Conservation (phyloP, 805 yeast genomes). For the Candida nemodendra region DNA sequence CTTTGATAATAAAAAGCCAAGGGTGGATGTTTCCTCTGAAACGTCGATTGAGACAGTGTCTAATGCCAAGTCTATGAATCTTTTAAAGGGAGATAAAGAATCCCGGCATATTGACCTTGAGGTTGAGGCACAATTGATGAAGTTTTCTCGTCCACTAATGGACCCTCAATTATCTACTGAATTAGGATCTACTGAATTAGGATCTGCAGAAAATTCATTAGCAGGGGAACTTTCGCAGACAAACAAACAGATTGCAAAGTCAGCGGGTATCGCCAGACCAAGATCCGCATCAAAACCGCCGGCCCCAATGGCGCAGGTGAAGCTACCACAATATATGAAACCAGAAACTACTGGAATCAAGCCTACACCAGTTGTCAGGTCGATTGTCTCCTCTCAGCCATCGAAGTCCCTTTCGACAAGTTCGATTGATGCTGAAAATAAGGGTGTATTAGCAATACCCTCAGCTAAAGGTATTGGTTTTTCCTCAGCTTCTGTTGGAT, state of each 20-base stretch:
- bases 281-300: conserved; percentile 8
- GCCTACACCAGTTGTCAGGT: conserved; percentile 16
- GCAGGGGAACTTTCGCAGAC: no score
- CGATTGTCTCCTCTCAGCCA: conserved; percentile 14
- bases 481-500: conserved; percentile 1
- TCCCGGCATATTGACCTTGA: conserved; percentile 3
- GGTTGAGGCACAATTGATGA: conserved; percentile 10
- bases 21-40: conserved; percentile 4
- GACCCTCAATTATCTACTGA: not conserved
- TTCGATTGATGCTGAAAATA: not conserved
- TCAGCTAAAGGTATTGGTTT: conserved; percentile 14
- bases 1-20: conserved; percentile 6
- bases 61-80: not conserved
- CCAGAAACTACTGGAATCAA: conserved; percentile 20
- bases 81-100: conserved; percentile 1
- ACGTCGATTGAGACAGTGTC: not conserved
- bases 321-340: conserved; percentile 32
- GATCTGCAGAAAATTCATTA: conserved; percentile 2
- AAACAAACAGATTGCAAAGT: conserved; percentile 7
- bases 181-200: not conserved
- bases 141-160: conserved; percentile 11
- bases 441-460: conserved; percentile 7
- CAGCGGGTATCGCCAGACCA: not conserved
- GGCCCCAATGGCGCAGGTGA: conserved; percentile 21
- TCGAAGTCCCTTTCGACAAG: conserved; percentile 3